These are phyloP conservation scores for Stagonosporopsis tanaceti DNA, from an alignment of 2,329 filamentous ascomycete species.

Conservation along the genomic window DNA sequence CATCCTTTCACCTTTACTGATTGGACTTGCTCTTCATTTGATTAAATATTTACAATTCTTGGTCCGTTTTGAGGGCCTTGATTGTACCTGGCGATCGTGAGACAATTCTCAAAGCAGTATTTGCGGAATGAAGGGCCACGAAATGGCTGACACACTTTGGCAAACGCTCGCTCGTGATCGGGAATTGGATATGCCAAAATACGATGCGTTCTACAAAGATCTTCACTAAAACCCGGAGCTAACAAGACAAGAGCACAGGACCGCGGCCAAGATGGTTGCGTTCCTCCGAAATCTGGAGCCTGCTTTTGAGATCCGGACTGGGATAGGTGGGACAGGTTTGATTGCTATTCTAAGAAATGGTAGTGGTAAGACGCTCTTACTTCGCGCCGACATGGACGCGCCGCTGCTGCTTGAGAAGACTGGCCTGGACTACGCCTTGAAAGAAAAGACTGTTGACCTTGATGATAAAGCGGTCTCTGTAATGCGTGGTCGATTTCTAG, in stretches of 20 bases:
- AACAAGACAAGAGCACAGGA: background rate
- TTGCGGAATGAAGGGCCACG: too few species aligned
- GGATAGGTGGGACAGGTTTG: background rate
- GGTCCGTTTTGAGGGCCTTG: too few species aligned
- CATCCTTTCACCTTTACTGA: too few species aligned
- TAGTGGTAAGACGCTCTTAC: background rate
- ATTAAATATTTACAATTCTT: too few species aligned
- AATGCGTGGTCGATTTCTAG: background rate
- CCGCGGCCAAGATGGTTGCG: background rate
- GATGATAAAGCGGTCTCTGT: background rate
- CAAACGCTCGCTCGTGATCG: background rate
- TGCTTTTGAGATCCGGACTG: background rate
- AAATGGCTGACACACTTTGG: background rate
- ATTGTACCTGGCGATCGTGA: too few species aligned
- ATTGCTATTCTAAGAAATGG: background rate
- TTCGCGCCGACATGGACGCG: conserved; percentile 1
- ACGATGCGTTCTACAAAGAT: background rate
- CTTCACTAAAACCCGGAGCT: background rate
- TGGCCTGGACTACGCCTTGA: background rate
- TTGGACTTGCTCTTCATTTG: too few species aligned
- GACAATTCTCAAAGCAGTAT: too few species aligned
- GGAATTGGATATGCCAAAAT: background rate
- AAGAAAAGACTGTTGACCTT: background rate
- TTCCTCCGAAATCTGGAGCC: background rate
- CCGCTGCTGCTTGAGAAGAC: background rate